Evolutionary conservation across 1,284 basidiomycete species (phyloP).

Genomic region (Cryptococcus jaspeensis): DNA sequence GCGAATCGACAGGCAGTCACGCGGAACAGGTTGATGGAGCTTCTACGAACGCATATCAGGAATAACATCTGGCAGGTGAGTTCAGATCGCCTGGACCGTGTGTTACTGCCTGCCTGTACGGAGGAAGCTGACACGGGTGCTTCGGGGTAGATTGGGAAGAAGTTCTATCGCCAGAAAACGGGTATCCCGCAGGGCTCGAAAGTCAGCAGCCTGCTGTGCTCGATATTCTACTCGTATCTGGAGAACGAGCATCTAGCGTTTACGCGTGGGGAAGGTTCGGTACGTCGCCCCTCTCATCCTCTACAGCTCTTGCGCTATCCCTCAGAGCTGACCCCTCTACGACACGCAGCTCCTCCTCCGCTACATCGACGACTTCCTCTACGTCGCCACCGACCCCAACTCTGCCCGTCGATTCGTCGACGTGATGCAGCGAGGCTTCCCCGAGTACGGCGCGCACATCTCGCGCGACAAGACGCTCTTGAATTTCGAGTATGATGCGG

Average conservation of each 20-base stretch:
- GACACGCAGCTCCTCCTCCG: slow-evolving; percentile 69
- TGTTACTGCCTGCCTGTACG: no score
- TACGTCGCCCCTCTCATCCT: slow-evolving; percentile 49
- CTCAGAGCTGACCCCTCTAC: neutral
- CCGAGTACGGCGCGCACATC: slow-evolving; percentile 90
- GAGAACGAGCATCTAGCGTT: slow-evolving; percentile 67
- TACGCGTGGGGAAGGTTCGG: slow-evolving; percentile 61
- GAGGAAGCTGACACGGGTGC: neutral
- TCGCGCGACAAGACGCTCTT: slow-evolving; percentile 82
- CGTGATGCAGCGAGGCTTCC: slow-evolving; percentile 80
- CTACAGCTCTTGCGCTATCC: neutral
- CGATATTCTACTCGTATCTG: slow-evolving; percentile 89
- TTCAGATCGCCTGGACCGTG: neutral
- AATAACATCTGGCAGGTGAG: slow-evolving; percentile 84
- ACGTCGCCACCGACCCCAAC: slow-evolving; percentile 68
- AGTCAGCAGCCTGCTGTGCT: slow-evolving; percentile 83
- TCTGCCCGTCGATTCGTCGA: slow-evolving; percentile 71
- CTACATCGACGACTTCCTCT: slow-evolving; percentile 91
- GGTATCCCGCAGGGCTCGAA: slow-evolving; percentile 97
- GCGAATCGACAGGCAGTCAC: slow-evolving; percentile 27
- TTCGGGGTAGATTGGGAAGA: slow-evolving; percentile 29
- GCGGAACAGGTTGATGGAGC: slow-evolving; percentile 63
- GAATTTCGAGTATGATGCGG: slow-evolving; percentile 35
- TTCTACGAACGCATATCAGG: slow-evolving; percentile 84
- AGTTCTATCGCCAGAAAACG: slow-evolving; percentile 63